Evolutionary conservation across 2,329 filamentous ascomycete genomes (phyloP), one percentile per base, ranked within the genome.

Genomic region (Diaporthe sp.): DNA sequence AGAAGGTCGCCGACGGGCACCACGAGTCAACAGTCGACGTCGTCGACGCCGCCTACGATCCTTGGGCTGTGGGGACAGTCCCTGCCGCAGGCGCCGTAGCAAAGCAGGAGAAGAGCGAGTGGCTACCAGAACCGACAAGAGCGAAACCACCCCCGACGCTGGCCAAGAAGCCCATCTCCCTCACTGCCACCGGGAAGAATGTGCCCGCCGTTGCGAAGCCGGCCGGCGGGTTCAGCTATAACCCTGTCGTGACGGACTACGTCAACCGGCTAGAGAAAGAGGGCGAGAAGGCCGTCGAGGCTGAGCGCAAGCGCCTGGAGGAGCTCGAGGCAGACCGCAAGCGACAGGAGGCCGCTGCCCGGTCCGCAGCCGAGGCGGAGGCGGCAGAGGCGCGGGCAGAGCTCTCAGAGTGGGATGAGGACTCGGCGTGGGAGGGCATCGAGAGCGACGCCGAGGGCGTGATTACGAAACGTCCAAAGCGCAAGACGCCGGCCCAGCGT

Each of bases 381-480:
- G 94, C 94, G 22, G 93, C 92, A 0, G 92, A 94, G 80, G 89
- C 91, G 77, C 91, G 89, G 65, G 90, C 89, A 4, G 89, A 92
- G 68, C 81, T 93, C 75, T 92, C 91, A 0, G 91, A 92, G 82
- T 96, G 91, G 88, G 95, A 97, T 76, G 94, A 96, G 80, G 96
- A 98, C 82, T 97, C 94, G 62, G 95, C 94, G 19, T 98, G 95
- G 95, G 96, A 96, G 83, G 94, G 94, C 0, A 92, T 95, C 78
- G 93, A 98, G 86, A 98, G 95, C 82, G 95, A 95, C 74, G 91
- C 89, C 13, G 93, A 95, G 79, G 93, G 94, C 77, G 77, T 92
- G 72, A 92, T 91, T 80, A 90, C 90, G 77, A 98, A 98, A 86
- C 89, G 93, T 76, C 93, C 94, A 3, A 90, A 94, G 84, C 90